Base-by-base conservation (phyloP, 2,329 filamentous ascomycete genomes). In the Aciculosporium take region DNA sequence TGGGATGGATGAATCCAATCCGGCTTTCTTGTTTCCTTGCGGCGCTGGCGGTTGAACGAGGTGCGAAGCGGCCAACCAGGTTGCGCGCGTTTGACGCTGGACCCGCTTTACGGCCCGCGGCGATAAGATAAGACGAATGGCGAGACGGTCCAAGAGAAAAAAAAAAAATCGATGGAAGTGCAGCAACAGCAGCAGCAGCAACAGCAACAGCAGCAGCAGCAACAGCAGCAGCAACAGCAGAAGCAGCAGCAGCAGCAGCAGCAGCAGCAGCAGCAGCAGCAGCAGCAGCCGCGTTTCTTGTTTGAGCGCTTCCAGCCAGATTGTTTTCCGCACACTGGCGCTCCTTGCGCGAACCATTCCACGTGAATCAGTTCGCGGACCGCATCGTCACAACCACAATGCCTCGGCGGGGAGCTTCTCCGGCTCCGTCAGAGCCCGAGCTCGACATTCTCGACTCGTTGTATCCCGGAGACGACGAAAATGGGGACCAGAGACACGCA, bases 391-490 rank as follows among this genome's bases (percentile, higher is more conserved):
- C 33, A 9, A 12, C 27, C 17, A 12, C 28, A 30, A 94, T 93
- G 85, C 71, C 73, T 63, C 70, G 69, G 58, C 79, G 84, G 55
- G 78, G 76, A 55, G 72, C 72, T 43, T 96, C 91, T 33, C 91
- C 89, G 45, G 77, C 86, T 37, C 70, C 74, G 44, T 96, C 89
- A 38, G 89, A 96, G 63, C 83, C 80, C 49, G 91, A 94, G 56
- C 78, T 93, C 55, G 91, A 98, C 55, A 95, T 98, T 40, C 77
- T 86, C 17, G 79, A 73, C 46, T 80, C 81, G 2, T 69, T 95
- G 9, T 82, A 89, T 53, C 73, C 78, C 40, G 72, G 70, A 44
- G 69, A 75, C 40, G 65, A 70, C 47, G 71, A 71, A 46, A 64
- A 61, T 46, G 66, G 66, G 40, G 66, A 44, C 42, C 60, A 57